Evolutionary conservation across 345 rosid species (phyloP), one percentile per base, ranked within the genome.

Genomic region (Pistacia vera): DNA sequence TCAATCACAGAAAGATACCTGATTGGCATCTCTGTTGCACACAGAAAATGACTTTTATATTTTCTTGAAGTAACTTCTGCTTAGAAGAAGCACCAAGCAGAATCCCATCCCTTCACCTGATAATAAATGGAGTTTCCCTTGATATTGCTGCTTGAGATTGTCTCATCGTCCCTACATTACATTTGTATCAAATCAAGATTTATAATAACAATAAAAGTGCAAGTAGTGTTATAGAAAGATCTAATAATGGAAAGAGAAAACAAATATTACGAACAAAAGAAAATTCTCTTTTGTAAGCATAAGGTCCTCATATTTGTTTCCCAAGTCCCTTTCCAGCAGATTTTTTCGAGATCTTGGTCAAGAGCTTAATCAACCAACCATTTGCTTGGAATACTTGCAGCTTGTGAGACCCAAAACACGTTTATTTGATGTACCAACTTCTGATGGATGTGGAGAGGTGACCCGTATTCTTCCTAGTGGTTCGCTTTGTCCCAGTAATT

Each of bases 21-120:
- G 99, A 82, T 91, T 96, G 64, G 93, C 87, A 70, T 89, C 92
- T 77, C 78, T 59, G 76, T 78, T 89, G 86, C 98, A 93, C 73
- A 82, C 87, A 13, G 97, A 92, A 68, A 92, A 91, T 46, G 91
- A 48, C 87, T 86, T 60, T 80, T 86, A 62, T 76, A 66, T 66
- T 91, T 96, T 74, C 85, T 88, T 0, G 98, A 88, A 71, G 94
- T 87, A 75, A 86, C 88, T 82, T 95, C 70, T 70, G 78, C 65
- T 82, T 89, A 0, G 91, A 88, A 73, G 98, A 90, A 80, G 92
- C 96, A 55, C 92, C 78, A 93, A 81, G 80, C 99, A 96, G 59
- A 83, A 81, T 60, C 87, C 89, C 80, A 84, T 71, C 28, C 84
- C 85, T 62, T 82, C 89, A 80, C 75, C 83, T 59, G 93, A 85